A percentile compares a stretch with the other conserved stretches of the same genome.
Evolutionary conservation across 2,329 filamentous ascomycete species (phyloP).

Genomic region (Grosmannia penicillata): DNA sequence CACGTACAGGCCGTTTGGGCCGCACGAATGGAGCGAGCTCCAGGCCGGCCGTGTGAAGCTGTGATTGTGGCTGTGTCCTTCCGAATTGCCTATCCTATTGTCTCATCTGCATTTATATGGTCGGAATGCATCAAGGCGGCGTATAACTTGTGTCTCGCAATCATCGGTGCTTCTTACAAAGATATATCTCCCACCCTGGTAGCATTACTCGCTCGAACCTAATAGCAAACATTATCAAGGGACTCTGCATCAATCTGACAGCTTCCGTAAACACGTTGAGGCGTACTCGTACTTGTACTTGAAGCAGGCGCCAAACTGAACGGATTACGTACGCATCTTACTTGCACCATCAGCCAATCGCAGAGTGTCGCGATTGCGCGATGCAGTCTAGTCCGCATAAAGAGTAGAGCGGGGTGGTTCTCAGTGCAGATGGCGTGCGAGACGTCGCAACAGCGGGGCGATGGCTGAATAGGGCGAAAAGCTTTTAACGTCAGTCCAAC

Average conservation of each 20-base stretch:
- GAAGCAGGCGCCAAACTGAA: no score
- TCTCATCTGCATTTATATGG: no score
- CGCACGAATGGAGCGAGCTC: slow-evolving; percentile 54
- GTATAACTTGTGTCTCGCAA: no score
- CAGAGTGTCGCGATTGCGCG: slow-evolving; percentile 8
- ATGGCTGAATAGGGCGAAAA: not conserved
- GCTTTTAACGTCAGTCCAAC: not conserved
- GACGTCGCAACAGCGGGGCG: slow-evolving; percentile 1
- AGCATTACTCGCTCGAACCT: no score
- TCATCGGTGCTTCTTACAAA: no score
- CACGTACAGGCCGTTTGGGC: slow-evolving; percentile 52
- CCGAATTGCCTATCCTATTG: not conserved
- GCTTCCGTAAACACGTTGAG: no score
- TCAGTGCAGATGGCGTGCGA: not conserved
- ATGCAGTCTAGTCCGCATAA: slow-evolving; percentile 7
- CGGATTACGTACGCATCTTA: slow-evolving; percentile 2
- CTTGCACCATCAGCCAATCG: slow-evolving; percentile 5
- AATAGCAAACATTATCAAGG: no score
- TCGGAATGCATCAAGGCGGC: no score
- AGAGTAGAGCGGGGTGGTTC: slow-evolving; percentile 9
- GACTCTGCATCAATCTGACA: no score
- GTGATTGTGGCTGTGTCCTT: slow-evolving; percentile 17
- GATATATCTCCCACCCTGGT: no score
- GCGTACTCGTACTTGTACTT: no score
- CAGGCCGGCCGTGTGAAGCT: slow-evolving; percentile 56